Base-by-base conservation (phyloP, 768 basidiomycete genomes). In the Trametes cingulata region DNA sequence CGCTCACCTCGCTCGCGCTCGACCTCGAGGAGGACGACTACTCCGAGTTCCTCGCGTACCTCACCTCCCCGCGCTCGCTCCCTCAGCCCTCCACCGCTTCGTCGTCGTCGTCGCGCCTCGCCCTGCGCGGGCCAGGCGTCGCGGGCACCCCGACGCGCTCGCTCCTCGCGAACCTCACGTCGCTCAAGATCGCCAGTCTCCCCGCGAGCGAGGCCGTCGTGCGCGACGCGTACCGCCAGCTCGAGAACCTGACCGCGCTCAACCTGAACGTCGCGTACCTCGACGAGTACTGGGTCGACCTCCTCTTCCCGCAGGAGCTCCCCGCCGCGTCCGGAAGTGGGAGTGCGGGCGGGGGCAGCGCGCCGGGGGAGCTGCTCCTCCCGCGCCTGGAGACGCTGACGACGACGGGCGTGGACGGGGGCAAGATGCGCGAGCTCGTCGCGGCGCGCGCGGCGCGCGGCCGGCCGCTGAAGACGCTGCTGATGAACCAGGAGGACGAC, bases 1-100 rank as follows among this genome's bases (percentile, higher is more conserved):
- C 67, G 27, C 67, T 82, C 35, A 67, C 63, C 57, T 64, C 60
- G 29, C 72, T 82, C 48, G 66, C 75, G 6, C 76, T 91, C n/a
- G 81, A 87, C 64, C 81, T 85, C 56, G 80, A 84, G 48, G 69
- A 74, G 1, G 78, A 75, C 17, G 87, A 90, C 62, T 87, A 78
- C 66, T 76, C 76, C 6, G 73, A 77, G 0, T 74, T 90, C 53
- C 75, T 81, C 27, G 60, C 67, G 35, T 75, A 77, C 50, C 76
- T 90, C 22, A 70, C 77, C 17, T 66, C 57, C 5, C 77, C 80
- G 0, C 70, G 74, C 39, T 73, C 74, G 4, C 73, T 75, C 10
- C 55, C 48, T n/a, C n/a, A n/a, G n/a, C n/a, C n/a, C n/a, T n/a
- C n/a, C n/a, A n/a, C n/a, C n/a, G 15, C 33, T 33, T 29, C 8